A percentile compares a stretch with the other conserved stretches of the same genome.
Conservation (phyloP, 345 rosid genomes). For the Schrenkiella parvula region DNA sequence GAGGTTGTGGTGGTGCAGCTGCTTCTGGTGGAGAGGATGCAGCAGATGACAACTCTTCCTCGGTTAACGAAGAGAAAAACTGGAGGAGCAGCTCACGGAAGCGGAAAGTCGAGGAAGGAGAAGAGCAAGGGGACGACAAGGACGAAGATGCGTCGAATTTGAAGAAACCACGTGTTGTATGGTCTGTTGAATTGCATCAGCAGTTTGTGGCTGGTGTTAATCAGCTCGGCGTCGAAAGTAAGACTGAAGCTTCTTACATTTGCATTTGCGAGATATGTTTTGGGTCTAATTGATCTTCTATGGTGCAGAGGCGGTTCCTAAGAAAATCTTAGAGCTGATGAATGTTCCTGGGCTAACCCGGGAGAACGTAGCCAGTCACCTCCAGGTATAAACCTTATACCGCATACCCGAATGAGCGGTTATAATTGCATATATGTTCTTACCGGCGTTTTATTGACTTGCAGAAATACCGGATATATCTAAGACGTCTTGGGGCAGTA, state of each 20-base stretch:
- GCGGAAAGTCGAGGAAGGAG: constrained; percentile 56
- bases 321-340: constrained; percentile 90
- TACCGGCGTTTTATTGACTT: constrained; percentile 1
- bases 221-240: constrained; percentile 87
- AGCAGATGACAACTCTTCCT: constrained; percentile 54
- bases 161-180: constrained; percentile 78
- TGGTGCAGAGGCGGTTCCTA: constrained; percentile 81
- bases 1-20: constrained; percentile 36
- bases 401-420: neutral
- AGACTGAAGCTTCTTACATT: constrained; percentile 15
- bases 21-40: constrained; percentile 21
- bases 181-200: constrained; percentile 89
- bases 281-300: neutral
- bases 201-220: constrained; percentile 81
- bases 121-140: constrained; percentile 61
- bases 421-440: neutral
- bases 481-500: constrained; percentile 90
- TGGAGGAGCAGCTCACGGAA: constrained; percentile 33
- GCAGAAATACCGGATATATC: constrained; percentile 94
- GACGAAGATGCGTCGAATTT: constrained; percentile 68
- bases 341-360: constrained; percentile 81
- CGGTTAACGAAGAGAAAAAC: constrained; percentile 57
- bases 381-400: constrained; percentile 54
- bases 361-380: constrained; percentile 88
- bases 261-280: neutral